A percentile compares a stretch with the other conserved stretches of the same genome.
These are phyloP conservation scores for Plantago ovata DNA, from an alignment of 257 asterid species.

Conservation along the genomic window DNA sequence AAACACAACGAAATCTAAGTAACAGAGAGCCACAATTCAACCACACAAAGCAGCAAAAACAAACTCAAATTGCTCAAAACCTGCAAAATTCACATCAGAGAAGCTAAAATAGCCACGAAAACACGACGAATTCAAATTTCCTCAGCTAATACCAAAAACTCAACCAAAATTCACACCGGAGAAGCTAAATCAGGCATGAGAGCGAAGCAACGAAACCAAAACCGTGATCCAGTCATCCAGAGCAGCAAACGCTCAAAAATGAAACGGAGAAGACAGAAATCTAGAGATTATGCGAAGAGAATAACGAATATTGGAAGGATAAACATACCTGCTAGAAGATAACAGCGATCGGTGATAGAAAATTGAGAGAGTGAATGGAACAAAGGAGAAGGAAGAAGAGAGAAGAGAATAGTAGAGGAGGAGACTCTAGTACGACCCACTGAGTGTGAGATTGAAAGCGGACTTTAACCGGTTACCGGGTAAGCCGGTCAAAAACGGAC, in stretches of 20 bases:
- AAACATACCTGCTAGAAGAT: constrained; percentile 47
- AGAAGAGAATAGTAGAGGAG: constrained; percentile 6
- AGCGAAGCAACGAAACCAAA: too few relatives aligned
- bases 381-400: constrained; percentile 25
- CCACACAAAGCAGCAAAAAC: not conserved
- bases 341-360: constrained; percentile 51
- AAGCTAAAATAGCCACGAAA: not conserved
- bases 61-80: not conserved
- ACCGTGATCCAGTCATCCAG: too few relatives aligned
- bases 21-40: not conserved
- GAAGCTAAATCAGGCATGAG: not conserved
- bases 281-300: too few relatives aligned
- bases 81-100: not conserved
- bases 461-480: constrained; percentile 30
- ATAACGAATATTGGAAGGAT: constrained; percentile 10
- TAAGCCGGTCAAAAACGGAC: constrained; percentile 27
- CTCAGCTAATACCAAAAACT: not conserved
- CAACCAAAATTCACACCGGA: not conserved
- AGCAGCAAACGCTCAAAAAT: not conserved
- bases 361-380: constrained; percentile 24
- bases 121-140: not conserved
- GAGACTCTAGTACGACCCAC: constrained; percentile 14
- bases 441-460: constrained; percentile 22
- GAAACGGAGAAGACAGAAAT: not conserved
- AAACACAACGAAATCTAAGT: not conserved